Percentiles rank a stretch among this genome's conserved stretches.
phyloP scores from a whole-genome alignment of 371 early-diverging fungal genomes.

The Phascolomyces articulosus region DNA sequence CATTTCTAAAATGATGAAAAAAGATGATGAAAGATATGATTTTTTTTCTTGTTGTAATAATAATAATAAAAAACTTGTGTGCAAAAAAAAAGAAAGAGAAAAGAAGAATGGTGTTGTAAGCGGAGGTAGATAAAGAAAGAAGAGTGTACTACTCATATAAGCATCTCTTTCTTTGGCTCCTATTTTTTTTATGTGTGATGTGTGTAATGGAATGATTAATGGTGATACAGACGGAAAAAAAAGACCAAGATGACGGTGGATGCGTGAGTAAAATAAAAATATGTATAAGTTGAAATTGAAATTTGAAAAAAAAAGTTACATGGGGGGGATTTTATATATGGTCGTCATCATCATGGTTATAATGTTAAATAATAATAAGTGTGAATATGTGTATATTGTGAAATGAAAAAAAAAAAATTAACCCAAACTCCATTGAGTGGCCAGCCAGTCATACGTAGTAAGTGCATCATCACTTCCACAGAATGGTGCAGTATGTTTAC shows the following conservation, averaged over 20 bases:
- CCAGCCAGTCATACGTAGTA: conserved; percentile 36
- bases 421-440: conserved; percentile 48
- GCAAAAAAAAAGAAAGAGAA: neutral
- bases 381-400: neutral
- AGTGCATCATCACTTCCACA: conserved; percentile 31
- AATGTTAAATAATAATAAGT: neutral
- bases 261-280: neutral
- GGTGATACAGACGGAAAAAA: neutral
- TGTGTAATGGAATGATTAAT: neutral
- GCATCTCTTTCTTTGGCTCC: too few relatives aligned
- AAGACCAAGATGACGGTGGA: neutral
- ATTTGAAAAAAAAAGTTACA: too few relatives aligned
- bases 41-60: too few relatives aligned
- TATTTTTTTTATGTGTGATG: too few relatives aligned
- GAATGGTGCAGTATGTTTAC: conserved; percentile 15
- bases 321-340: neutral
- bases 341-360: too few relatives aligned
- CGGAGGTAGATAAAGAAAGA: too few relatives aligned
- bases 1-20: conserved; percentile 4
- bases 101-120: too few relatives aligned
- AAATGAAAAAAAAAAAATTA: conserved; percentile 13
- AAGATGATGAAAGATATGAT: too few relatives aligned
- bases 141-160: too few relatives aligned
- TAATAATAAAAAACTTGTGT: too few relatives aligned
- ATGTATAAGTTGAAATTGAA: neutral